Evolutionary conservation across 1,284 basidiomycete species (phyloP), one percentile per base, ranked within the genome.

Genomic region (Ganoderma multipileum): DNA sequence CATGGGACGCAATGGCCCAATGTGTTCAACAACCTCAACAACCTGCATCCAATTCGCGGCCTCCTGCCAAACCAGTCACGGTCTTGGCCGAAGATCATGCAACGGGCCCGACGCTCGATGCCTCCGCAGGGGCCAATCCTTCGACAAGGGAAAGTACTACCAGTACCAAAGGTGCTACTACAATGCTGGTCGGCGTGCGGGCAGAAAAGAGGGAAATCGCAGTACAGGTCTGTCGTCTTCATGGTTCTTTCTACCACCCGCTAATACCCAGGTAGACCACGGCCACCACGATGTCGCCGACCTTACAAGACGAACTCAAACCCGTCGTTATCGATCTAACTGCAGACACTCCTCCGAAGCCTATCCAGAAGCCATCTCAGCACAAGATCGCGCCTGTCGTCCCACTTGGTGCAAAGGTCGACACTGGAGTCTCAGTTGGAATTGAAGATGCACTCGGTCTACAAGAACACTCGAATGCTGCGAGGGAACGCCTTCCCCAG

Each of bases 281-380:
- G 26, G 14, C 28, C 42, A 18, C 3, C 20, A 41, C 61, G 7
- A 12, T 14, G 20, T 33, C 61, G 6, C 28, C 61, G 0, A 50
- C 57, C 2, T 7, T 57, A 16, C 30, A 26, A 9, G 30, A 63
- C 39, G 67, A 67, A 41, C 23, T 36, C n/a, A 62, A 65, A 44
- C 42, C 28, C 8, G 71, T 68, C 59, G 71, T 68, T 2, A 74
- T 75, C 11, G 74, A 75, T 33, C 47, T 75, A 4, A 75, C 74
- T 3, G 12, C 66, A 4, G 74, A 75, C 52, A 68, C 72, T n/a
- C 71, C 73, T 63, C 63, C 63, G 1, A 66, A 36, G 4, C 50
- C 65, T 18, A 36, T 63, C 20, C 59, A 41, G 28, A 20, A 16
- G 18, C 0, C 30, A n/a, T 30, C 30, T 42, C 26, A 2, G 42